Conservation (phyloP, 139 green algal genomes). For the Micromonas commoda region DNA sequence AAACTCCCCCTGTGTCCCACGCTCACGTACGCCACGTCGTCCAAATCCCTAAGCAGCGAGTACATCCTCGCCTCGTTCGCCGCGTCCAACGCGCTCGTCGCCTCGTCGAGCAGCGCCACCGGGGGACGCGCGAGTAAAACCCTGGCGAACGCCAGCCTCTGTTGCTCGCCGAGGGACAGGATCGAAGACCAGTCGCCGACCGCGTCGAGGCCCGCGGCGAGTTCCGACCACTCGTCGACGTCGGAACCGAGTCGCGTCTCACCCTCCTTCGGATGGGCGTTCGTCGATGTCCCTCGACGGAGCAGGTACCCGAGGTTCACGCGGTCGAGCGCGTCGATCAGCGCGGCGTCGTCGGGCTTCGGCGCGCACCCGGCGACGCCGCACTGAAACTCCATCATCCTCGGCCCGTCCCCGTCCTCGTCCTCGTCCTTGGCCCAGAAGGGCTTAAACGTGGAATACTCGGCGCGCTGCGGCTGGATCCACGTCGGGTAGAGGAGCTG, state of each 20-base stretch:
- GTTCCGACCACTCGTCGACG: too few species aligned
- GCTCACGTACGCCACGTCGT: conserved; percentile 74
- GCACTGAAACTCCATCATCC: not conserved
- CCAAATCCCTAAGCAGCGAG: conserved; percentile 38
- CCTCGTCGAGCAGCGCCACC: conserved; percentile 92
- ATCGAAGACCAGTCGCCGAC: conserved; percentile 59
- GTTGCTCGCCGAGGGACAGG: conserved; percentile 93
- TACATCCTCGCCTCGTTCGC: conserved; percentile 82
- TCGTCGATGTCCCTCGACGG: not conserved
- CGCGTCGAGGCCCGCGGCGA: not conserved
- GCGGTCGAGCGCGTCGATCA: conserved; percentile 42
- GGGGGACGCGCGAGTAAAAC: conserved; percentile 65
- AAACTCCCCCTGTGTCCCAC: conserved; percentile 85
- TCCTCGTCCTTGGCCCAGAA: too few species aligned
- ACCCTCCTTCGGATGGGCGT: too few species aligned
- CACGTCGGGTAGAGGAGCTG: not conserved
- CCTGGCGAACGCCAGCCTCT: conserved; percentile 90
- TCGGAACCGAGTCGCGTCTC: too few species aligned
- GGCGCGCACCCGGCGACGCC: not conserved
- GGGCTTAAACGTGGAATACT: too few species aligned
- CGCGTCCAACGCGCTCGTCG: conserved; percentile 78
- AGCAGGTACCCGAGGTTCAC: conserved; percentile 22
- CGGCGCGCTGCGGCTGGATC: not conserved
- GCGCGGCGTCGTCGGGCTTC: conserved; percentile 54
- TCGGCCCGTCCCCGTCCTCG: not conserved